Base-by-base conservation (phyloP, 2,329 filamentous ascomycete genomes). In the Raffaelea arxii region DNA sequence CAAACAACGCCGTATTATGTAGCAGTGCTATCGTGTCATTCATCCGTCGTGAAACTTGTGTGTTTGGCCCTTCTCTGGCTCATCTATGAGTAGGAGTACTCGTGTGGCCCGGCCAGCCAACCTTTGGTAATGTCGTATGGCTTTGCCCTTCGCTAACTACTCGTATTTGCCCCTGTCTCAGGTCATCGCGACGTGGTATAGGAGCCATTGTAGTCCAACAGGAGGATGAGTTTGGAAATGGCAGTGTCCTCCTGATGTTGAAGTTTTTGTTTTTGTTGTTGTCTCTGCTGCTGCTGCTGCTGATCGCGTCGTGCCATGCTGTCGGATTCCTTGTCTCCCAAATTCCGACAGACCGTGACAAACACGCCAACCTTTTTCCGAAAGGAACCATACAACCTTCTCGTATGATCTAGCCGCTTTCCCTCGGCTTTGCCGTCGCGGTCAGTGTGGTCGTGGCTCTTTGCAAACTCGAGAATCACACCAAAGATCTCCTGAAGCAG, bases 401-500 rank as follows among this genome's bases (percentile, higher is more conserved):
- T 36, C 14, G 19, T 18, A 16, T n/a, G 32, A n/a, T 36, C 32
- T 18, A 7, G 32, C 14, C 19, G 32, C 16, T 36, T 32, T 9
- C 22, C 25, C 21, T 19, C 19, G 7, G 11, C 19, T 22, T 4
- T n/a, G 2, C 40, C 43, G 23, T 40, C 32, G 6, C 18, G 22
- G 6, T 14, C 52, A 16, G 62, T 62, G 52, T 65, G 65, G n/a
- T 66, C 55, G 53, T 69, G 64, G 18, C 65, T 61, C 32, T 72
- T 75, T n/a, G 82, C 79, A 58, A 92, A 92, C 12, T 72, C 67
- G 11, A 95, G 66, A n/a, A 94, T 75, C 0, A 78, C 63, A 1
- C 71, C 69, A 52, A 94, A 91, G 2, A 91, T 84, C 18, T 85
- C 82, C 50, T 94, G 84, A 0, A 95, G 66, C 0, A 94, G 65